Percentiles rank a stretch among this genome's conserved stretches.
Evolutionary conservation across 2,329 filamentous ascomycete species (phyloP).

Genomic region (Alternaria sp.): DNA sequence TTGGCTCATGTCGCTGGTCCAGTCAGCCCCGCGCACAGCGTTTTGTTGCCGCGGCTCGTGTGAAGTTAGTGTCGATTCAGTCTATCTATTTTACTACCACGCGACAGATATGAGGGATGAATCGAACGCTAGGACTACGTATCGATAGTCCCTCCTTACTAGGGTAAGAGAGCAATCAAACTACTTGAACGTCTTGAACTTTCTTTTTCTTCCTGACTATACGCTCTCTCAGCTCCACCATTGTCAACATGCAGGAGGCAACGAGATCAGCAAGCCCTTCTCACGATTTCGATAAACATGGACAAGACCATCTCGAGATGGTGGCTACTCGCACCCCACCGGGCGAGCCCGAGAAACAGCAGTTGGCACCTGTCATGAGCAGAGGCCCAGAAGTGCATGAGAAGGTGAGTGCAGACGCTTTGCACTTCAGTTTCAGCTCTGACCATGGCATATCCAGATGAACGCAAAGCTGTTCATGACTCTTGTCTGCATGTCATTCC

Average conservation of each 20-base stretch:
- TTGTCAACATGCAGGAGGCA: slow-evolving; percentile 18
- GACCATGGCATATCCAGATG: slow-evolving; percentile 20
- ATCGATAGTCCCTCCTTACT: neutral
- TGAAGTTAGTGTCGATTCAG: slow-evolving; percentile 6
- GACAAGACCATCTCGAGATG: slow-evolving; percentile 26
- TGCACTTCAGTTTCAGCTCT: neutral
- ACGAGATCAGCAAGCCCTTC: slow-evolving; percentile 6
- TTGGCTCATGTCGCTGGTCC: slow-evolving; percentile 1
- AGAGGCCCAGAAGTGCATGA: slow-evolving; percentile 34
- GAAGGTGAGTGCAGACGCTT: slow-evolving; percentile 21
- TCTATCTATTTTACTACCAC: neutral
- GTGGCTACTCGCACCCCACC: slow-evolving; percentile 22
- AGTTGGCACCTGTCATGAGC: slow-evolving; percentile 20
- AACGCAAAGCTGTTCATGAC: slow-evolving; percentile 60
- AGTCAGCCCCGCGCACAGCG: slow-evolving; percentile 4
- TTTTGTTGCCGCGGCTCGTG: slow-evolving; percentile 21
- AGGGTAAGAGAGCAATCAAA: slow-evolving; percentile 5
- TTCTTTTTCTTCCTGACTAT: neutral
- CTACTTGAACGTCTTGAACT: slow-evolving; percentile 13
- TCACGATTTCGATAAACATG: slow-evolving; percentile 19
- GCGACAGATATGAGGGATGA: neutral
- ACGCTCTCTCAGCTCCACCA: slow-evolving; percentile 4
- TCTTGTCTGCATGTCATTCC: slow-evolving; percentile 65
- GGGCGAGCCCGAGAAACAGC: slow-evolving; percentile 31
- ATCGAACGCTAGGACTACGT: slow-evolving; percentile 2